These are phyloP conservation scores for Rhodocollybia butyracea DNA, from an alignment of 768 basidiomycete genomes.

Conservation along the genomic window DNA sequence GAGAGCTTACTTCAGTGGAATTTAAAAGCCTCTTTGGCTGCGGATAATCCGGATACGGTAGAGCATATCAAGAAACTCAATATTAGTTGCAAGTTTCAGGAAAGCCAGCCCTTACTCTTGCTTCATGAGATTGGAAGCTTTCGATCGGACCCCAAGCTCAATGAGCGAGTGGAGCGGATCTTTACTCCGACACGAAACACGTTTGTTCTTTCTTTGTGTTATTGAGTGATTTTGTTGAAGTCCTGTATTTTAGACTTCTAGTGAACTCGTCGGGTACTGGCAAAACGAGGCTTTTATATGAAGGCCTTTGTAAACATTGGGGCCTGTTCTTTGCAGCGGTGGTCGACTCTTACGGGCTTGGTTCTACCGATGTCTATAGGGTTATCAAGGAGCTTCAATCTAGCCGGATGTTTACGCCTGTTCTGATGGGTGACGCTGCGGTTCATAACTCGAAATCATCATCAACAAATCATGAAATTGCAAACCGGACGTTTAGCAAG, in stretches of 20 bases:
- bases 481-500: no score
- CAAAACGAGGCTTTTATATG: neutral
- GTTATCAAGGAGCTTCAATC: neutral
- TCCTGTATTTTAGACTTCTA: neutral
- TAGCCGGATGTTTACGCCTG: neutral
- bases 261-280: neutral
- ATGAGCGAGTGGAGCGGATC: neutral
- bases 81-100: neutral
- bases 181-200: neutral
- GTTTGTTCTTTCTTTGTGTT: neutral
- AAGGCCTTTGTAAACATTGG: constrained; percentile 1
- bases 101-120: neutral
- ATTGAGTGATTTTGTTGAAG: no score
- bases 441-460: no score
- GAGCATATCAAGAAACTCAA: no score
- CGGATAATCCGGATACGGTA: no score
- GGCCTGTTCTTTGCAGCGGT: neutral
- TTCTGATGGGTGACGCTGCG: neutral
- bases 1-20: no score
- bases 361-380: neutral
- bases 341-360: neutral
- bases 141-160: neutral
- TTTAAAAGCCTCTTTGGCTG: no score
- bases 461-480: no score
- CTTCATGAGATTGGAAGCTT: neutral